phyloP scores from a whole-genome alignment of 2,329 filamentous ascomycete species.

The Fusarium lateritium region DNA sequence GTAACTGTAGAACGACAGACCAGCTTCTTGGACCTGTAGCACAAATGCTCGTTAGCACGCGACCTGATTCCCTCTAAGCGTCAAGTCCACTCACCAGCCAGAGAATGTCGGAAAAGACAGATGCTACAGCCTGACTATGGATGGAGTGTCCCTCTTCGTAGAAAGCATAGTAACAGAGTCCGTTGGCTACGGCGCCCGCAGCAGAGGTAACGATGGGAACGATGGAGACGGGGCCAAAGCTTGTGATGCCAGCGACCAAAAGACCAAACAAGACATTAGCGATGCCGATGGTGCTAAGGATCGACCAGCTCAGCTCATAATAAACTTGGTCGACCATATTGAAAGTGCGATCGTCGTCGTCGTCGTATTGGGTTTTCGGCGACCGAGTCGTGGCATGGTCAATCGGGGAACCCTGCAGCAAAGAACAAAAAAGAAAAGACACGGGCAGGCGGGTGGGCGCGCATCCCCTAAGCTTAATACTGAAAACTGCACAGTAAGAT shows the following conservation, averaged over 20 bases:
- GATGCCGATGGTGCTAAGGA: conserved; percentile 62
- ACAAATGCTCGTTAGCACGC: neutral
- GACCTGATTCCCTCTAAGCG: rapidly evolving
- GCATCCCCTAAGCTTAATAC: conserved; percentile 18
- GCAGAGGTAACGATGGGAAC: conserved; percentile 59
- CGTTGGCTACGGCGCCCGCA: conserved; percentile 59
- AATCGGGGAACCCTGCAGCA: conserved; percentile 7
- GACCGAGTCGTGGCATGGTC: conserved; percentile 6
- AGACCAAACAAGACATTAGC: conserved; percentile 57
- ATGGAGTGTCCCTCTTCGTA: conserved; percentile 49
- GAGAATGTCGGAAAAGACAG: conserved; percentile 56
- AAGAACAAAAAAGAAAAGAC: conserved; percentile 1
- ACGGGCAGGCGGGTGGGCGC: conserved; percentile 17
- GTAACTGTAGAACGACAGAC: conserved; percentile 65
- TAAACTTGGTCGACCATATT: conserved; percentile 48
- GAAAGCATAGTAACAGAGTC: conserved; percentile 60
- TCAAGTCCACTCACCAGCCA: conserved; percentile 55
- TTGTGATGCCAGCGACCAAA: conserved; percentile 58
- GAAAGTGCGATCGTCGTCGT: conserved; percentile 10
- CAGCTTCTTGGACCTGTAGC: conserved; percentile 61
- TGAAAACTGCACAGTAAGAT: neutral
- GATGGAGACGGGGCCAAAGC: conserved; percentile 55
- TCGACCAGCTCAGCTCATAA: conserved; percentile 61
- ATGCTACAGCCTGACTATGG: conserved; percentile 53
- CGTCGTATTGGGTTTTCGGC: neutral